phyloP scores from a whole-genome alignment of 83 land plant species.

The Diphasiastrum complanatum region DNA sequence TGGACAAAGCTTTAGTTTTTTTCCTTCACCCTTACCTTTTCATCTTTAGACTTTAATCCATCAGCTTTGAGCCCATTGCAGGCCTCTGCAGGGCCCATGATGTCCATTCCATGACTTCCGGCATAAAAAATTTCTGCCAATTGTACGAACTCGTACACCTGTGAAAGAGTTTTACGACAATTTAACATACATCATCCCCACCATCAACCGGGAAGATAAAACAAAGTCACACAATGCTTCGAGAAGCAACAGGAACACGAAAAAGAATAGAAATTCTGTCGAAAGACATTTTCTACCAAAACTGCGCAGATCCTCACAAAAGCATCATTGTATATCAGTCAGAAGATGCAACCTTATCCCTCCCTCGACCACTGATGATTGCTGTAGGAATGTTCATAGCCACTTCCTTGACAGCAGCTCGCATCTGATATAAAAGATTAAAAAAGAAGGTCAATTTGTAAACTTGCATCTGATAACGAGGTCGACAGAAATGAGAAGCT shows the following conservation, averaged over 20 bases:
- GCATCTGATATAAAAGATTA: slow-evolving; percentile 21
- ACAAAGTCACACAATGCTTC: neutral
- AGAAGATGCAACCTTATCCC: slow-evolving; percentile 38
- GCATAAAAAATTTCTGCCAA: slow-evolving; percentile 55
- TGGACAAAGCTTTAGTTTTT: no score
- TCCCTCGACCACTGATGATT: slow-evolving; percentile 41
- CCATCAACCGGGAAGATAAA: neutral
- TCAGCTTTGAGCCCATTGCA: slow-evolving; percentile 20
- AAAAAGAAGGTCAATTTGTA: no score
- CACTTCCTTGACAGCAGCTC: slow-evolving; percentile 29
- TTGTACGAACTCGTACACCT: slow-evolving; percentile 68
- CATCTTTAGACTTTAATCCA: slow-evolving; percentile 22
- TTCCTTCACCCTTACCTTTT: slow-evolving; percentile 28
- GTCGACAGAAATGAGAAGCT: no score
- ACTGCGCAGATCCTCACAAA: neutral
- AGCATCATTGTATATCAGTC: neutral
- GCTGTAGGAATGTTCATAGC: slow-evolving; percentile 42
- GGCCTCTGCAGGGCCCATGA: slow-evolving; percentile 38
- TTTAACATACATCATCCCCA: neutral
- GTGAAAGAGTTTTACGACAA: neutral
- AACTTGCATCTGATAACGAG: no score
- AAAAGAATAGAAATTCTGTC: neutral
- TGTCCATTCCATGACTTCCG: slow-evolving; percentile 87
- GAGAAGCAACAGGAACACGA: neutral
- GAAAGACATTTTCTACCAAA: neutral